Evolutionary conservation across 192 early-diverging fungal genomes (phyloP).

Genomic region (Paraglomus occultum): DNA sequence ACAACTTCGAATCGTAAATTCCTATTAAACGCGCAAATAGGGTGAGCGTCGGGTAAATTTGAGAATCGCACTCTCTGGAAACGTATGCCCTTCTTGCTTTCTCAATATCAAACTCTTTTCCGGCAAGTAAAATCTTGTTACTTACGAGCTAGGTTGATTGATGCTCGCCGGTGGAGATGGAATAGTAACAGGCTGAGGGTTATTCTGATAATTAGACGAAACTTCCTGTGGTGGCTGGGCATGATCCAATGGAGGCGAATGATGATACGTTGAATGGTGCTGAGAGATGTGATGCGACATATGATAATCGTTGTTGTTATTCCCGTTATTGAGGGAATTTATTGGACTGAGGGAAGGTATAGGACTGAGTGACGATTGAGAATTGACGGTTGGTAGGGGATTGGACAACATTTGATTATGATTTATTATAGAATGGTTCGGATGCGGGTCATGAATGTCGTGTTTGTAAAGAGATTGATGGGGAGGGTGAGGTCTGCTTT

Average conservation of each 20-base stretch:
- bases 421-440: conserved; percentile 5
- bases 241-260: conserved; percentile 25
- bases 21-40: conserved; percentile 2
- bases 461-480: conserved; percentile 11
- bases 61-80: too few species aligned
- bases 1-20: conserved; percentile 38
- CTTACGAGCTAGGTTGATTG: conserved; percentile 17
- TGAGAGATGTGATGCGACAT: conserved; percentile 25
- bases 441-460: conserved; percentile 8
- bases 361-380: not conserved
- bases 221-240: conserved; percentile 25
- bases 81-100: too few species aligned
- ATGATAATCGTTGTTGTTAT: conserved; percentile 23
- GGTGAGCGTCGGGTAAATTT: too few species aligned
- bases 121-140: too few species aligned
- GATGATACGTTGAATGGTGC: conserved; percentile 13
- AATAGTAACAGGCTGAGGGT: conserved; percentile 14
- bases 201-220: conserved; percentile 20
- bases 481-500: conserved; percentile 1
- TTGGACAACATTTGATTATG: conserved; percentile 24
- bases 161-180: conserved; percentile 28
- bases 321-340: conserved; percentile 15
- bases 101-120: too few species aligned
- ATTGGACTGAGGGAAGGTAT: conserved; percentile 26
- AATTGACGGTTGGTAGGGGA: conserved; percentile 16